Evolutionary conservation across 108 stramenopile genomes (phyloP), one percentile per base, ranked within the genome.

Genomic region (Cafeteria roenbergensis): DNA sequence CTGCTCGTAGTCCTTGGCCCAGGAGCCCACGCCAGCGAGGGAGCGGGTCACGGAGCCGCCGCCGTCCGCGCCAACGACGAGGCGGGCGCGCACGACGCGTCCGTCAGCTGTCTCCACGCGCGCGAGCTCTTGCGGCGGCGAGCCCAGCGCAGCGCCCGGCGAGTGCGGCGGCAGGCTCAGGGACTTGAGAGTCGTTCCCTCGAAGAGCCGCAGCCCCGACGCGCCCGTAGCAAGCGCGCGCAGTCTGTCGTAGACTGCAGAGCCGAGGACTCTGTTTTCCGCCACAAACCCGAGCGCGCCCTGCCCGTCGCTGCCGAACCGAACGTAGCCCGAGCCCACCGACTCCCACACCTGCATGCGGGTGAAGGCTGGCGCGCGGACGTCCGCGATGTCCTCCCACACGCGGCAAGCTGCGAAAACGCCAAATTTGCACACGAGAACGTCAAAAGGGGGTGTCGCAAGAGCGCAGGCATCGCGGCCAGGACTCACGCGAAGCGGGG

Each of bases 1-100:
- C 60, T 76, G 75, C 0, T 69, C 75, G 57, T 78, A 78, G 34
- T 51, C 59, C 62, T 56, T 71, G 17, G 72, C 75, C 31, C 52
- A 76, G 14, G 66, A 64, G 22, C 42, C 32, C 20, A 78, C 33
- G 22, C 75, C 72, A 34, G 67, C 26, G 28, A 60, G 31, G 48
- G 36, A 50, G 0, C 71, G 57, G 26, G 73, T 62, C 36, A 25
- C 9, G 32, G 72, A 73, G 51, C 68, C 33, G 8, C n/a, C 63
- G 9, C 70, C 70, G 55, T 71, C 70, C 1, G 63, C 63, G 0
- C 70, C 70, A 3, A 71, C 55, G 22, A 64, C 6, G 22, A 71
- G 26, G 31, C 26, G 29, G 24, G 38, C 27, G 35, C 36, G 26
- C 25, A 58, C 26, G 25, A 6, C n/a, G 50, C 20, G 26, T 4